A percentile compares a stretch with the other conserved stretches of the same genome.
phyloP scores from a whole-genome alignment of 129 eudicot species.

The Flaveria linearis region DNA sequence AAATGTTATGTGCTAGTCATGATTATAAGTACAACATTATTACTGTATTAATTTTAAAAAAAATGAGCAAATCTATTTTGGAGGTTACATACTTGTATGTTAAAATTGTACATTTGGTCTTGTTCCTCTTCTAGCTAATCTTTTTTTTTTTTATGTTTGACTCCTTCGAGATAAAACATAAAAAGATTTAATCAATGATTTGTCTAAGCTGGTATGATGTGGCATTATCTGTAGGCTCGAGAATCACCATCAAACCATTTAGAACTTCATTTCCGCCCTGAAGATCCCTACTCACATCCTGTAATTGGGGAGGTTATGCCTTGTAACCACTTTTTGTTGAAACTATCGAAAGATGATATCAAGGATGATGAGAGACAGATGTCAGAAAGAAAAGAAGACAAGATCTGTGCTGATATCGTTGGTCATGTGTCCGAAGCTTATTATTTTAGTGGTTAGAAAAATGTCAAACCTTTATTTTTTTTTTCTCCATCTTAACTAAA shows the following conservation, averaged over 20 bases:
- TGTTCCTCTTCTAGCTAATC: neutral
- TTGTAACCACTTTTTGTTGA: slow-evolving; percentile 66
- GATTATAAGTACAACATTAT: neutral
- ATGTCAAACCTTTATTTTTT: neutral
- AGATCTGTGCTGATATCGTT: slow-evolving; percentile 68
- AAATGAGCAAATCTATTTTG: neutral
- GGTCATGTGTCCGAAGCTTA: slow-evolving; percentile 66
- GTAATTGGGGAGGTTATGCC: slow-evolving; percentile 56
- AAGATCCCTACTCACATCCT: slow-evolving; percentile 97
- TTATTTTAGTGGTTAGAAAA: slow-evolving; percentile 67
- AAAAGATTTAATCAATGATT: neutral
- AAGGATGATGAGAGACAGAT: slow-evolving; percentile 37
- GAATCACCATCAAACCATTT: slow-evolving; percentile 53
- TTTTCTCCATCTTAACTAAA: neutral
- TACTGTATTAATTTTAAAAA: neutral
- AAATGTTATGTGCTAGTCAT: neutral
- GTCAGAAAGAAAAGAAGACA: slow-evolving; percentile 38
- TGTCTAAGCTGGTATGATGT: neutral
- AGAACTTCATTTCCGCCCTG: slow-evolving; percentile 92
- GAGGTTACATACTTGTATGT: neutral
- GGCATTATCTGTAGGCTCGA: slow-evolving; percentile 50
- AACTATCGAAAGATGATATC: slow-evolving; percentile 55
- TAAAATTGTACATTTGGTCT: neutral
- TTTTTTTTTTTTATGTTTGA: neutral
- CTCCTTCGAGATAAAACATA: neutral